Evolutionary conservation across 164 flowering plant genomes (phyloP).

Genomic region (Hamamelis virginiana): DNA sequence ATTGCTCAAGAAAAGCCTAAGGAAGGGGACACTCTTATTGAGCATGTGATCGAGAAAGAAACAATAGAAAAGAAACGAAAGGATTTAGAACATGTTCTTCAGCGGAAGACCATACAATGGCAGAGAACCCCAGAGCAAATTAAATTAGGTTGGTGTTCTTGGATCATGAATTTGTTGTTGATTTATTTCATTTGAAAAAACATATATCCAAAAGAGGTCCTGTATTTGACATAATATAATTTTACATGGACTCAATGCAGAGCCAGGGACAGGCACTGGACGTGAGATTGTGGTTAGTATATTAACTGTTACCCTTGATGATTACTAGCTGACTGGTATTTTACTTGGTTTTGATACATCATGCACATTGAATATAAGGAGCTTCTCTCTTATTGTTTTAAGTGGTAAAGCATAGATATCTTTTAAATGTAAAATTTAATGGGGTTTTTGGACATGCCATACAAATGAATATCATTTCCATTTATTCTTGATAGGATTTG

Average conservation of each 20-base stretch:
- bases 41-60: slow-evolving; percentile 59
- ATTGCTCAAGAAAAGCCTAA: slow-evolving; percentile 57
- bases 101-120: slow-evolving; percentile 46
- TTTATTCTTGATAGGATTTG: background rate
- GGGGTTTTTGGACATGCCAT: background rate
- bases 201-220: background rate
- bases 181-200: background rate
- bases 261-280: slow-evolving; percentile 69
- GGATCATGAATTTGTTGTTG: background rate
- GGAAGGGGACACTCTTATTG: slow-evolving; percentile 48
- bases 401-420: background rate
- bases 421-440: background rate
- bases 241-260: slow-evolving; percentile 37
- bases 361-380: background rate
- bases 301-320: background rate
- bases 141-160: slow-evolving; percentile 43
- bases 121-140: slow-evolving; percentile 46
- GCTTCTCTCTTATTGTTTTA: background rate
- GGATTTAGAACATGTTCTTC: slow-evolving; percentile 51
- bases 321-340: background rate
- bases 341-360: background rate
- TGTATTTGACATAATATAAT: background rate
- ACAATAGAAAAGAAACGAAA: slow-evolving; percentile 56
- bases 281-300: slow-evolving; percentile 68
- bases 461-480: background rate